Evolutionary conservation across 2,329 filamentous ascomycete genomes (phyloP).

Genomic region (Ascochyta fabae): DNA sequence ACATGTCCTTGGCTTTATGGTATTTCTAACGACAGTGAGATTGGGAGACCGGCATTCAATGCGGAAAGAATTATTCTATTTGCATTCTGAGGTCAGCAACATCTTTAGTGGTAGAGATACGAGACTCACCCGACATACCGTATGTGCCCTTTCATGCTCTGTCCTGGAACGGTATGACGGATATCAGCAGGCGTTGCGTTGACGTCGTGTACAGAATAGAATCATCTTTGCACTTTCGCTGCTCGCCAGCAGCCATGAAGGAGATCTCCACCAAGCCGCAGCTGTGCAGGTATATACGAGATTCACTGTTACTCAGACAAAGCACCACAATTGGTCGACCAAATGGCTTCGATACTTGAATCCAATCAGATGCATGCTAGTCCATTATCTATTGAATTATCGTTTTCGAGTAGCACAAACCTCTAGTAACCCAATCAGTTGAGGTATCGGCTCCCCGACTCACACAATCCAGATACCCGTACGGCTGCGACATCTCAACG

Average conservation of each 20-base stretch:
- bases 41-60: neutral
- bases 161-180: neutral
- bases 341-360: neutral
- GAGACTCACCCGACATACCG: neutral
- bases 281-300: neutral
- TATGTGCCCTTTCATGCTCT: neutral
- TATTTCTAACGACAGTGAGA: neutral
- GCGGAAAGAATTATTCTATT: neutral
- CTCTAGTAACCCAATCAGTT: neutral
- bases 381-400: neutral
- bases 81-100: neutral
- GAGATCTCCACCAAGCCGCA: neutral
- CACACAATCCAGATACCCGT: slow-evolving; percentile 1
- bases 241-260: neutral
- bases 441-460: neutral
- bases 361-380: neutral
- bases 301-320: neutral
- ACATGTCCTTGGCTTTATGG: slow-evolving; percentile 3
- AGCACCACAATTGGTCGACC: neutral
- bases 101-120: neutral
- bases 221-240: neutral
- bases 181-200: neutral
- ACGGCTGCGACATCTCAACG: neutral
- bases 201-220: neutral
- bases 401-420: neutral